Evolutionary conservation across 148 eudicot genomes (phyloP).

Genomic region (Rhododendron mucronatum): DNA sequence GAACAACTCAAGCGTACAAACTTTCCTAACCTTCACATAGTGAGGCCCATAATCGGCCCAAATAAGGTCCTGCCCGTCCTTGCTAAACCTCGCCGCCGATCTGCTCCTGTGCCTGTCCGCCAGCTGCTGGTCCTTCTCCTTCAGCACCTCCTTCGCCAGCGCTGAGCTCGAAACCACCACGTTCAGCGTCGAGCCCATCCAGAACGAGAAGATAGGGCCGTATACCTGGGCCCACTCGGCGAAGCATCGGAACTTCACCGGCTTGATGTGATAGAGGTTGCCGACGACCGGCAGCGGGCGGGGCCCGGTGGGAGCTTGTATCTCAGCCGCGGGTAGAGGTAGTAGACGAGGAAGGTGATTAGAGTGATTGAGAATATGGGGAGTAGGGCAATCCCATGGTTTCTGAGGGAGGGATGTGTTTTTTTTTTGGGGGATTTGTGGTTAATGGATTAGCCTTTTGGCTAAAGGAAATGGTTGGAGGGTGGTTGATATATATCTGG

Average conservation of each 20-base stretch:
- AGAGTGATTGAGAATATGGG: constrained; percentile 13
- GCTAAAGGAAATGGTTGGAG: neutral
- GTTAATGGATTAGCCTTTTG: neutral
- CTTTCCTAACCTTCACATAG: constrained; percentile 80
- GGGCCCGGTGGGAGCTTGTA: constrained; percentile 80
- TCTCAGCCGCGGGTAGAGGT: constrained; percentile 40
- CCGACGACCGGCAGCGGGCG: constrained; percentile 70
- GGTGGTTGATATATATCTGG: neutral
- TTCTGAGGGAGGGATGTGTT: neutral
- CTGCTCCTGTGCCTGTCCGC: constrained; percentile 66
- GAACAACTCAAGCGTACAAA: constrained; percentile 70
- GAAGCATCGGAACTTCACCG: constrained; percentile 63
- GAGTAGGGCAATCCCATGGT: constrained; percentile 37
- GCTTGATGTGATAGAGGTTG: constrained; percentile 70
- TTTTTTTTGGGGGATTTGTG: neutral
- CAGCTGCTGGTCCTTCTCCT: constrained; percentile 67
- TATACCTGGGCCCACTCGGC: constrained; percentile 62
- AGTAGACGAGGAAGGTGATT: constrained; percentile 26
- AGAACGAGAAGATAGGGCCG: constrained; percentile 70
- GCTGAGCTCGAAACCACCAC: constrained; percentile 59
- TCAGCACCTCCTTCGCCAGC: constrained; percentile 64
- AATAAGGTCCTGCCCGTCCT: constrained; percentile 64
- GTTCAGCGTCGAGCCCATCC: constrained; percentile 60
- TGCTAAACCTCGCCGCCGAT: constrained; percentile 50
- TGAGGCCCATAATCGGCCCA: constrained; percentile 97